Evolutionary conservation across 2,329 filamentous ascomycete genomes (phyloP), one percentile per base, ranked within the genome.

Genomic region (Hysterium pulicare): DNA sequence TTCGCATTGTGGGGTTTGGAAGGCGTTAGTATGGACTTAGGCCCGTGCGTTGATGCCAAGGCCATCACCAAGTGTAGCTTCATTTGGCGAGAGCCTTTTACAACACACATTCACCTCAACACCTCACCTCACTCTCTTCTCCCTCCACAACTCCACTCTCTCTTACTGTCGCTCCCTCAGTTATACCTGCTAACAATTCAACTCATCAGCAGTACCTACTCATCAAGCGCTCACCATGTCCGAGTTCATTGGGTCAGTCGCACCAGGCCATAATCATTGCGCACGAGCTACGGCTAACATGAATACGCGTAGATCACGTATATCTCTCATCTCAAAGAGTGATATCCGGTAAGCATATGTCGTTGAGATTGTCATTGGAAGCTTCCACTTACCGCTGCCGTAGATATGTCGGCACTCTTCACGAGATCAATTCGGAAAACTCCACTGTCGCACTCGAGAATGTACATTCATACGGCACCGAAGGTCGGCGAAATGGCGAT

Each of bases 371-470:
- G 47, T 45, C 5, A 48, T 49, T 51, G 44, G 23, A 33, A 48
- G 38, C 21, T 24, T 34, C 11, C 38, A 31, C 20, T 9, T 34
- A 39, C 43, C 49, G 16, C 11, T 16, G 42, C 45, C 42, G 47
- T 62, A 96, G 90, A 71, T 97, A 97, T 74, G 88, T 95, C 63
- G 93, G 93, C 55, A 91, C 87, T 41, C 83, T 98, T 40, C 90
- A 96, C 73, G 88, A 96, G 69, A 98, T 98, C 79, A 96, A 96
- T 71, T 95, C 91, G 49, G 90, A 95, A 69, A 87, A 89, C 57
- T 94, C 91, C 35, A 97, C 93, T 52, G 94, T 98, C 61, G 94
- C 93, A 32, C 83, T 98, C 52, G 90, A 98, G 67, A 91, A 95
- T 79, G 93, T 98, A 66, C 82, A 84, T 50, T 97, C 91, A 3